Percentiles rank a stretch among this genome's conserved stretches.
phyloP scores from a whole-genome alignment of 2,329 filamentous ascomycete genomes.

The Talaromyces sp. region DNA sequence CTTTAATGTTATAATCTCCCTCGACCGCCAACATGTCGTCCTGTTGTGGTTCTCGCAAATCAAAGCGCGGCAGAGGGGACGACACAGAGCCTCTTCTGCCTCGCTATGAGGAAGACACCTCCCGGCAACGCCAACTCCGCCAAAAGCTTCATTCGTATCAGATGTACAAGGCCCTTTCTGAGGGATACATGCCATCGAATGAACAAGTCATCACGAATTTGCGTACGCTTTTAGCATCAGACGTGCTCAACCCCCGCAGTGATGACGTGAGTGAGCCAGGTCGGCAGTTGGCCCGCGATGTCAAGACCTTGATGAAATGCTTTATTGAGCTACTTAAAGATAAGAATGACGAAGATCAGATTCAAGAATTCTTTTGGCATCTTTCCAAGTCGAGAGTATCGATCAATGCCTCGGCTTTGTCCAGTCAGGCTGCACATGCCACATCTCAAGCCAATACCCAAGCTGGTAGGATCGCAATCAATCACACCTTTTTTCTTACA shows the following conservation, averaged over 20 bases:
- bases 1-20: background rate
- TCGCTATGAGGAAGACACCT: constrained; percentile 70
- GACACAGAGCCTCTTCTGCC: constrained; percentile 78
- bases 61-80: constrained; percentile 42
- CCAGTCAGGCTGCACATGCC: constrained; percentile 56
- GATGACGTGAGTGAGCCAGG: constrained; percentile 74
- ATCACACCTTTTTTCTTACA: background rate
- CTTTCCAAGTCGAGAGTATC: constrained; percentile 68
- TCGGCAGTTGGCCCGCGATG: constrained; percentile 65
- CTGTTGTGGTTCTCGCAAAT: constrained; percentile 59
- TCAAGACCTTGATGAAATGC: constrained; percentile 69
- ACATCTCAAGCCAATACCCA: constrained; percentile 67
- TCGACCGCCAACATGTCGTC: constrained; percentile 49
- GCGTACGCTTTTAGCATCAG: constrained; percentile 70
- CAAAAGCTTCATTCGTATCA: constrained; percentile 92
- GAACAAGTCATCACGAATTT: constrained; percentile 78
- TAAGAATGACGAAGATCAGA: constrained; percentile 80
- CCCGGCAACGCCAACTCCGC: constrained; percentile 70
- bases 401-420: constrained; percentile 63
- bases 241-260: constrained; percentile 71
- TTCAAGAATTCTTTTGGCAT: constrained; percentile 91
- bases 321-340: constrained; percentile 76
- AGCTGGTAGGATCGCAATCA: constrained; percentile 51
- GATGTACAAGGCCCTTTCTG: constrained; percentile 75
- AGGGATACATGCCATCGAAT: constrained; percentile 89